phyloP scores from a whole-genome alignment of 441 rosid species.

The Populus hybrid region DNA sequence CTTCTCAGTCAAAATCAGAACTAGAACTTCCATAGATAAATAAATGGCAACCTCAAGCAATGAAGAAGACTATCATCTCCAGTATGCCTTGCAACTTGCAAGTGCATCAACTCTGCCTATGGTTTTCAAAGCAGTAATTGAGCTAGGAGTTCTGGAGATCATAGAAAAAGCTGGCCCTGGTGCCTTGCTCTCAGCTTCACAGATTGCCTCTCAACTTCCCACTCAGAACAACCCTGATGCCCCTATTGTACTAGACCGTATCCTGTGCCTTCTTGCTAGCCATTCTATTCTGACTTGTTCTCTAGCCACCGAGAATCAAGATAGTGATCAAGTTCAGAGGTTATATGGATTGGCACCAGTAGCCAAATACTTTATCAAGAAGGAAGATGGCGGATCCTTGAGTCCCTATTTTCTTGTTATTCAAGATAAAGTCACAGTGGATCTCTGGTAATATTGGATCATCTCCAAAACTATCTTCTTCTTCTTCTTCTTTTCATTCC shows the following conservation, averaged over 20 bases:
- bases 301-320: constrained; percentile 10
- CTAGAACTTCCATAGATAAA: neutral
- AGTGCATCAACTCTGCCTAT: constrained; percentile 63
- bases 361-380: constrained; percentile 40
- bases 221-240: constrained; percentile 42
- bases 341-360: constrained; percentile 47
- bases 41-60: neutral
- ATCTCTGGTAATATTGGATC: constrained; percentile 26
- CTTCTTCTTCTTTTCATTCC: neutral
- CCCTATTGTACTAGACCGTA: constrained; percentile 50
- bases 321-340: constrained; percentile 11
- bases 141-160: constrained; percentile 60
- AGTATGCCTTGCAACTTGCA: constrained; percentile 57
- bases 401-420: constrained; percentile 24
- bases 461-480: neutral
- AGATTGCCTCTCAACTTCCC: constrained; percentile 44
- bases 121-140: constrained; percentile 57
- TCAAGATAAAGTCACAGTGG: constrained; percentile 32
- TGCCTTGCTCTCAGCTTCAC: constrained; percentile 34
- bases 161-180: constrained; percentile 44
- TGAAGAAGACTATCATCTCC: neutral
- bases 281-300: constrained; percentile 40
- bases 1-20: too few relatives aligned
- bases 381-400: constrained; percentile 30
- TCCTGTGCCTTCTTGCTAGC: constrained; percentile 51